A percentile compares a stretch with the other conserved stretches of the same genome.
These are phyloP conservation scores for Diplotaxis tenuifolia DNA, from an alignment of 345 rosid species.

Conservation along the genomic window DNA sequence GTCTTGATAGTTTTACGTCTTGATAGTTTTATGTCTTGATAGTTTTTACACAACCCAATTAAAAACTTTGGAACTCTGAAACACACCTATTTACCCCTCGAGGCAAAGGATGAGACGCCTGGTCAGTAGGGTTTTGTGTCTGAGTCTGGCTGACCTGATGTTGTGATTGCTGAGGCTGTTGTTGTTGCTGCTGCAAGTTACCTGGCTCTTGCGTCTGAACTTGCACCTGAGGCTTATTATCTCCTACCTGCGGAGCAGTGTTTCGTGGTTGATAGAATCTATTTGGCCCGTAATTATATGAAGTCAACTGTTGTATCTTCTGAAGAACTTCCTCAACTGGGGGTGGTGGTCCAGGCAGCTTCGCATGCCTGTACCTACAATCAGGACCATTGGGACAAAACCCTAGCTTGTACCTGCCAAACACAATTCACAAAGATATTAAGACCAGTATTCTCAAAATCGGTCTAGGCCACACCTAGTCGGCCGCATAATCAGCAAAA, in stretches of 20 bases:
- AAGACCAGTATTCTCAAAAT: neutral
- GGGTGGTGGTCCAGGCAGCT: constrained; percentile 95
- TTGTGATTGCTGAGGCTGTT: constrained; percentile 65
- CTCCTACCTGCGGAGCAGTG: constrained; percentile 56
- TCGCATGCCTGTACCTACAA: constrained; percentile 92
- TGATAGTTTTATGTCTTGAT: constrained; percentile 50
- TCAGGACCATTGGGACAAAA: constrained; percentile 99
- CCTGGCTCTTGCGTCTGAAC: constrained; percentile 56
- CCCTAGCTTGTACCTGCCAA: constrained; percentile 87
- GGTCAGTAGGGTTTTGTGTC: constrained; percentile 64
- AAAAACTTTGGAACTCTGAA: constrained; percentile 80
- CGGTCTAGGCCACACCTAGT: neutral
- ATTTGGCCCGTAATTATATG: constrained; percentile 63
- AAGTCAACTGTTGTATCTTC: constrained; percentile 83
- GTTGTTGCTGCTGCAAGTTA: constrained; percentile 47
- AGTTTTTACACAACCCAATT: constrained; percentile 62
- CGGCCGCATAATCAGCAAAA: too few species aligned
- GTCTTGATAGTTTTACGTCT: constrained; percentile 51
- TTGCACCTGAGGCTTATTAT: constrained; percentile 62
- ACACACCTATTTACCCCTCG: constrained; percentile 99
- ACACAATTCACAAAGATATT: neutral
- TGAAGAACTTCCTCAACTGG: constrained; percentile 92
- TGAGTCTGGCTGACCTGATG: constrained; percentile 65
- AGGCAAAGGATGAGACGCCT: constrained; percentile 71
- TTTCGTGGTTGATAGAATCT: constrained; percentile 71